These are phyloP conservation scores for Calocera viscosa DNA, from an alignment of 768 basidiomycete genomes.

Conservation along the genomic window DNA sequence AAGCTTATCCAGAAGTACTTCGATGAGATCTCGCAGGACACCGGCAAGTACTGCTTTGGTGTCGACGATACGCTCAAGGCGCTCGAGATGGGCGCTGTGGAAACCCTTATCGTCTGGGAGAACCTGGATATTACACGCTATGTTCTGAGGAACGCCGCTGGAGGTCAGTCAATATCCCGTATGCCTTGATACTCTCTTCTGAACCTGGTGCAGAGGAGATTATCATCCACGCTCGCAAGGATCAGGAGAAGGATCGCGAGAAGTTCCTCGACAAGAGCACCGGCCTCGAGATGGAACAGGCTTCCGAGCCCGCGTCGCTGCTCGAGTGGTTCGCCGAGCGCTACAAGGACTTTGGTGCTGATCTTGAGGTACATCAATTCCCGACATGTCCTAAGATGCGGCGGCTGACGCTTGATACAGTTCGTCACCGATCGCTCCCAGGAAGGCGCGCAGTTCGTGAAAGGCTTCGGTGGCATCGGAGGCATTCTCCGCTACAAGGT, in stretches of 20 bases:
- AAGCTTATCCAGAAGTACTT: constrained; percentile 95
- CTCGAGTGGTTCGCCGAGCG: constrained; percentile 99
- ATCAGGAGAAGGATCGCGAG: constrained; percentile 84
- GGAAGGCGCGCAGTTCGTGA: constrained; percentile 95
- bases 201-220: constrained; percentile 53
- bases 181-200: neutral
- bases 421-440: constrained; percentile 95
- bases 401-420: constrained; percentile 18
- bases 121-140: constrained; percentile 86
- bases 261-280: constrained; percentile 95
- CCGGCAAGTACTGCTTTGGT: constrained; percentile 93
- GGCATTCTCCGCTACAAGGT: constrained; percentile 95
- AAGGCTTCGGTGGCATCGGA: constrained; percentile 96
- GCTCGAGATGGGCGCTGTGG: constrained; percentile 89
- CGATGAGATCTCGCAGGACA: constrained; percentile 97
- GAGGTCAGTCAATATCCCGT: constrained; percentile 39
- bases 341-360: constrained; percentile 94
- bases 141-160: constrained; percentile 79
- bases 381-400: neutral
- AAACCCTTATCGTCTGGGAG: constrained; percentile 98
- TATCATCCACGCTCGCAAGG: constrained; percentile 62
- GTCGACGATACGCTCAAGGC: constrained; percentile 94
- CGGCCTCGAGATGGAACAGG: constrained; percentile 88
- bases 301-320: constrained; percentile 64
- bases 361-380: constrained; percentile 43